Evolutionary conservation across 441 rosid genomes (phyloP).

Genomic region (Erodium chrysanthum): DNA sequence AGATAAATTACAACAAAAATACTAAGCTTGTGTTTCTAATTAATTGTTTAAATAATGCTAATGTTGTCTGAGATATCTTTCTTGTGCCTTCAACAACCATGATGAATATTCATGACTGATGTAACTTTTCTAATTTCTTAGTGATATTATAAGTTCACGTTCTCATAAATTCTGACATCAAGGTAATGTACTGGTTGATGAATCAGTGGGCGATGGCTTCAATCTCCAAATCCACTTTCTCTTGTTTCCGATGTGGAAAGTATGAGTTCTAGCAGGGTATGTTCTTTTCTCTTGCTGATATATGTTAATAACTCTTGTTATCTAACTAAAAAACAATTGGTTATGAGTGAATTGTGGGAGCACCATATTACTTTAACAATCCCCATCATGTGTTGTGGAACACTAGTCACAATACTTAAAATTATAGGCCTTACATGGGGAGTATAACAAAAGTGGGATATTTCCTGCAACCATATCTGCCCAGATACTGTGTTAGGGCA

Average conservation of each 20-base stretch:
- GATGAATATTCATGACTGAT: neutral
- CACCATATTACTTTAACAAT: neutral
- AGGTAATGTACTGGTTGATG: constrained; percentile 75
- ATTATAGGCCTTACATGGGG: neutral
- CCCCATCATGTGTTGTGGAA: neutral
- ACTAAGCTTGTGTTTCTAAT: neutral
- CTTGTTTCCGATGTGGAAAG: constrained; percentile 65
- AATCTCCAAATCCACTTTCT: constrained; percentile 53
- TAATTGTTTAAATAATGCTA: neutral
- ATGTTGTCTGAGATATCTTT: neutral
- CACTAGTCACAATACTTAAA: neutral
- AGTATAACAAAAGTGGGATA: neutral
- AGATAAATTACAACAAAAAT: too few species aligned
- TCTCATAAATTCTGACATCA: constrained; percentile 49
- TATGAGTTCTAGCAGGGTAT: constrained; percentile 68
- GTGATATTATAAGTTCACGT: constrained; percentile 34
- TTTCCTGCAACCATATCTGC: neutral
- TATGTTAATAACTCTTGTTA: neutral
- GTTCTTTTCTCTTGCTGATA: constrained; percentile 13
- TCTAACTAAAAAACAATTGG: neutral
- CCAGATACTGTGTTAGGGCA: neutral
- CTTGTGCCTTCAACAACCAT: neutral
- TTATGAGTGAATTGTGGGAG: neutral
- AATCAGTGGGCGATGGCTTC: constrained; percentile 87
- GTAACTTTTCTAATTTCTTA: constrained; percentile 12